Conservation (phyloP, 192 early-diverging fungal genomes). For the Funneliformis geosporum region DNA sequence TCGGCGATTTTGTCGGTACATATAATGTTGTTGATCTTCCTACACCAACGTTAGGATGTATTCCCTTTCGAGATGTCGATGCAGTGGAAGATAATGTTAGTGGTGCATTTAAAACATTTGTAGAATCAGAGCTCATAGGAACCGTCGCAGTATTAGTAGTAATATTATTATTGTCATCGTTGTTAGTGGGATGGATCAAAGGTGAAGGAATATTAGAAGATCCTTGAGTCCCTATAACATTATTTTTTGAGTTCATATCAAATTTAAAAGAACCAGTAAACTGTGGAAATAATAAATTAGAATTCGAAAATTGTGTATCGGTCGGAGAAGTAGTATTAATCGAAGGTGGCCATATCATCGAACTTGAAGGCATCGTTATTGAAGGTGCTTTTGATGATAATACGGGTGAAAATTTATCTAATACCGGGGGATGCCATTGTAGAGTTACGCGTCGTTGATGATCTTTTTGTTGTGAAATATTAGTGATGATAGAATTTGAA, state of each 20-base stretch:
- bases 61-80: neutral
- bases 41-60: neutral
- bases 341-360: neutral
- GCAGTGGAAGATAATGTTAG: neutral
- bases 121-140: neutral
- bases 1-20: neutral
- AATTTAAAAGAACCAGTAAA: conserved; percentile 34
- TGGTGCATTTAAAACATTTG: neutral
- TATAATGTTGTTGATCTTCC: conserved; percentile 11
- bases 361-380: conserved; percentile 30
- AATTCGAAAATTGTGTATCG: conserved; percentile 24
- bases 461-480: conserved; percentile 2
- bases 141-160: neutral
- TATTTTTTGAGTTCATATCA: conserved; percentile 27
- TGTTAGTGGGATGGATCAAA: neutral
- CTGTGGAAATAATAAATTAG: conserved; percentile 30
- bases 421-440: conserved; percentile 23
- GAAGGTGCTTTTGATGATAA: conserved; percentile 21
- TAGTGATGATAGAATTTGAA: neutral
- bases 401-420: conserved; percentile 29
- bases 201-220: conserved; percentile 2
- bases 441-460: conserved; percentile 8
- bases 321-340: conserved; percentile 8
- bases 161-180: neutral
- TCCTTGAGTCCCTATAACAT: neutral